These are phyloP conservation scores for Anisogramma anomala DNA, from an alignment of 2,329 filamentous ascomycete genomes.

Conservation along the genomic window DNA sequence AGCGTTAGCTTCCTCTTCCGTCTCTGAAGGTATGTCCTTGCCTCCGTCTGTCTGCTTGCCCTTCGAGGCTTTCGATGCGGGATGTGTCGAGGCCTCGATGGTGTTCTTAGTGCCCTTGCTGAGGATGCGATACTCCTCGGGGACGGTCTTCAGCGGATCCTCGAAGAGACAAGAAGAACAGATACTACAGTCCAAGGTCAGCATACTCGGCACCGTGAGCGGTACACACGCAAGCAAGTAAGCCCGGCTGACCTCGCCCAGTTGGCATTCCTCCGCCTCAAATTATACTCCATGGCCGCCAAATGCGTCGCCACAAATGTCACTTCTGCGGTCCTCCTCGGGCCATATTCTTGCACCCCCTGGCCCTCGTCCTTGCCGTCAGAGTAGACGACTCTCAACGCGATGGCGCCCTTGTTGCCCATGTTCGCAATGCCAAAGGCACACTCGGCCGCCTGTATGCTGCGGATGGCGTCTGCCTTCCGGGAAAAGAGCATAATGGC, in stretches of 20 bases:
- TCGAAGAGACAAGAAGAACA: conserved; percentile 13
- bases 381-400: conserved; percentile 55
- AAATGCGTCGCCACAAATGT: conserved; percentile 85
- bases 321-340: conserved; percentile 43
- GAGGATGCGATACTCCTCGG: conserved; percentile 2
- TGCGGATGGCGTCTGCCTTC: conserved; percentile 45
- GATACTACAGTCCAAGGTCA: conserved; percentile 1
- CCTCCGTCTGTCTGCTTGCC: conserved; percentile 13
- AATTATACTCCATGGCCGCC: conserved; percentile 73
- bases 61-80: not conserved
- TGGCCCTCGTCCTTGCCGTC: conserved; percentile 21
- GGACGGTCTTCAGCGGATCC: conserved; percentile 9
- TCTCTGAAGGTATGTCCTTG: conserved; percentile 9
- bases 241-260: conserved; percentile 59
- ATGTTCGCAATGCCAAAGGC: conserved; percentile 79
- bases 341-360: conserved; percentile 14
- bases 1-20: conserved; percentile 20
- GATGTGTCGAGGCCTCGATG: conserved; percentile 7
- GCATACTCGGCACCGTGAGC: conserved; percentile 5
- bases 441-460: conserved; percentile 66
- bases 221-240: not conserved
- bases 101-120: conserved; percentile 10
- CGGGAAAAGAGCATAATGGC: conserved; percentile 76
- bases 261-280: conserved; percentile 68
- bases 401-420: conserved; percentile 93